Evolutionary conservation across 176 grass and related monocot species (phyloP).

Genomic region (Oryza nivara): DNA sequence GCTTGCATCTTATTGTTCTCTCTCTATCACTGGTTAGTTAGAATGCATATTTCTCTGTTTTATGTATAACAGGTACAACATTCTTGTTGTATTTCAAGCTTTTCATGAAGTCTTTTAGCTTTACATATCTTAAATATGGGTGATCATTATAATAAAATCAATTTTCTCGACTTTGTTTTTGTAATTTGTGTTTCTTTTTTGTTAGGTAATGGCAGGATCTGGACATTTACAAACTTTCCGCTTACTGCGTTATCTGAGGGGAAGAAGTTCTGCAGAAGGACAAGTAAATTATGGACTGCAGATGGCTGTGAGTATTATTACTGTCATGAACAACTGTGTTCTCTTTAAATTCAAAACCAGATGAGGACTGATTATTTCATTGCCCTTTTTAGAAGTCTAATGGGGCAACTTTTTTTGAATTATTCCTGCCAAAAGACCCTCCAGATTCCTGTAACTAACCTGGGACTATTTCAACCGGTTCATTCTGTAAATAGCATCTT

Average conservation of each 20-base stretch:
- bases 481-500: neutral
- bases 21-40: constrained; percentile 85
- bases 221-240: constrained; percentile 94
- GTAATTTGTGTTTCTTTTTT: constrained; percentile 18
- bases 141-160: constrained; percentile 18
- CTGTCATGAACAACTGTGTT: constrained; percentile 17
- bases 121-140: neutral
- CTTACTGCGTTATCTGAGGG: constrained; percentile 85
- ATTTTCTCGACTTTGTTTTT: neutral
- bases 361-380: constrained; percentile 5
- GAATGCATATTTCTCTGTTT: neutral
- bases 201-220: constrained; percentile 95
- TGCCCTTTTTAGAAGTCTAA: constrained; percentile 20
- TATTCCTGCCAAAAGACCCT: neutral
- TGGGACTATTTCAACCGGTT: neutral
- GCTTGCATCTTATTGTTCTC: constrained; percentile 86
- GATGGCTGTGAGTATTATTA: constrained; percentile 74
- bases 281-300: constrained; percentile 98
- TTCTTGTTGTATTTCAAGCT: neutral
- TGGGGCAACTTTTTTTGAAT: neutral
- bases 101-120: constrained; percentile 5
- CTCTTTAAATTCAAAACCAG: neutral
- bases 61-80: constrained; percentile 29
- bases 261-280: constrained; percentile 88
- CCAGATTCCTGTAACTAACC: neutral